phyloP scores from a whole-genome alignment of 306 rosid genomes.

The Spatholobus suberectus region DNA sequence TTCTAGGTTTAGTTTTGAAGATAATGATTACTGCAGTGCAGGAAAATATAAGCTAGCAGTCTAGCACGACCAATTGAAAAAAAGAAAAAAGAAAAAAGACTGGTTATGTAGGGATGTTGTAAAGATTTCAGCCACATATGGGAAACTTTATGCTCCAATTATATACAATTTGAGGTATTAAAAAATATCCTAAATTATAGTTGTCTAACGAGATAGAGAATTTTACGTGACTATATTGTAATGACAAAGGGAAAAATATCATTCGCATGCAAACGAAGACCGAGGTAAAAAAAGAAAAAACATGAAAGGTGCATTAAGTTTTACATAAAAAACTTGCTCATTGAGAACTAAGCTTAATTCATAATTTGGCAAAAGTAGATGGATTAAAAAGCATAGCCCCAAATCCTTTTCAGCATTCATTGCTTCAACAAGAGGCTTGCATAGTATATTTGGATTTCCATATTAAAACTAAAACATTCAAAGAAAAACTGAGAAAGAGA shows the following conservation, averaged over 20 bases:
- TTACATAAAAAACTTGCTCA: not conserved
- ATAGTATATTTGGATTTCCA: conserved; percentile 81
- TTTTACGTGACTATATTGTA: not conserved
- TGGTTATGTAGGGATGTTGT: not conserved
- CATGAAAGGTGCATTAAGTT: not conserved
- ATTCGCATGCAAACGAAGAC: not conserved
- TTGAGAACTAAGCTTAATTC: conserved; percentile 1
- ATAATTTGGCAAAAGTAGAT: conserved; percentile 38
- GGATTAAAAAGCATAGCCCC: conserved; percentile 65
- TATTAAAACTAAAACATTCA: conserved; percentile 75
- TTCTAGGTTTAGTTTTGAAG: not conserved
- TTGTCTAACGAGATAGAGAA: not conserved
- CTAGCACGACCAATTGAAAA: not conserved
- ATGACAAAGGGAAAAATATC: not conserved
- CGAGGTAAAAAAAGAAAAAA: not conserved
- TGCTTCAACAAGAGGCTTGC: conserved; percentile 77
- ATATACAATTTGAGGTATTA: not conserved
- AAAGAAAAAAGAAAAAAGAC: not conserved
- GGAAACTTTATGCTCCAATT: not conserved
- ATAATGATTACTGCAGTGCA: not conserved
- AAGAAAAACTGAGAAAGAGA: conserved; percentile 20
- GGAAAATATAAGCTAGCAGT: not conserved
- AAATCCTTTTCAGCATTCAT: conserved; percentile 71
- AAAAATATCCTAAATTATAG: not conserved
- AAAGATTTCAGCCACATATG: not conserved